Evolutionary conservation across 2,329 filamentous ascomycete genomes (phyloP), one percentile per base, ranked within the genome.

Genomic region (Ophiostoma angusticollis): DNA sequence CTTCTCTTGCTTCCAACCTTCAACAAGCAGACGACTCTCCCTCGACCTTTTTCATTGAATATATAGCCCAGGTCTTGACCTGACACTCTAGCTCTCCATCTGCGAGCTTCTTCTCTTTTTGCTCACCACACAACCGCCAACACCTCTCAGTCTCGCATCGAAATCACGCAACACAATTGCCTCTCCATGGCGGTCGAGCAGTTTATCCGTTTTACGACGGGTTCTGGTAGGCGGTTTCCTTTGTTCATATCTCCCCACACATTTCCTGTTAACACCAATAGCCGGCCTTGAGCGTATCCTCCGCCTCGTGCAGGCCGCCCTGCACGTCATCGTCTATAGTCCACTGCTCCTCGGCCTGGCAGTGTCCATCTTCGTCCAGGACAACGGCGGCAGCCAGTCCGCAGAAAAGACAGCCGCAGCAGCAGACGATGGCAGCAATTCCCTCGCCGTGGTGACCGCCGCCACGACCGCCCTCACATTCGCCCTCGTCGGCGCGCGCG

Each of bases 221-320:
- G 70, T 43, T 58, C 61, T 19, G 58, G 67, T 69, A 57, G 40
- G 57, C 27, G 8, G 17, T 39, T 23, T n/a, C 14, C 9, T 17
- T 31, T 8, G 25, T 11, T 5, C 33, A 24, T n/a, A 3, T 1
- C 14, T 7, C 2, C n/a, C 2, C 24, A n/a, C n/a, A n/a, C n/a
- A n/a, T 7, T 23, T 5, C 19, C 9, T 2, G 6, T n/a, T 8
- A 11, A 6, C 12, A 12, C 7, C 9, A 2, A 11, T 30, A 75
- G 74, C 65, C 50, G 75, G 74, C 5, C 61, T 80, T 2, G 76
- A 80, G 54, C 70, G 75, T 42, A 62, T 66, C 38, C 61, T 80
- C 47, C 71, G 76, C 32, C 59, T 75, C 40, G 48, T 77, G 31
- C 74, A 79, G 54, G 56, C 70, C 31, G 37, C 64, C 22, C 55